Conservation (phyloP, 2,329 filamentous ascomycete genomes). For the Bipolaris gigantea region DNA sequence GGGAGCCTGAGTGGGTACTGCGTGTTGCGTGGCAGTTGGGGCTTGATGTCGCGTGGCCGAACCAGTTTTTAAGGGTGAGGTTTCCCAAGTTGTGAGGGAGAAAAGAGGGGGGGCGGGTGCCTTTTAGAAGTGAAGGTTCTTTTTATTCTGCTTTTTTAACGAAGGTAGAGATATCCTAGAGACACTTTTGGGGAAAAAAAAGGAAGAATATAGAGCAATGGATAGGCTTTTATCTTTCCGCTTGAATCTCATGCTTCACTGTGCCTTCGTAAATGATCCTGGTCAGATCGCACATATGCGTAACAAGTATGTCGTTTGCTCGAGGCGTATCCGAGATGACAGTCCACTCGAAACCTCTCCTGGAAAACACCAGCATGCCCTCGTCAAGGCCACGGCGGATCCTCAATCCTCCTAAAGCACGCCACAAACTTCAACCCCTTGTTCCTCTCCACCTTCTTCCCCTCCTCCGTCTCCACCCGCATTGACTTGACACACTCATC, state of each 20-base stretch:
- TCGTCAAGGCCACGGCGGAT: conserved; percentile 82
- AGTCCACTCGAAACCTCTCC: too few relatives aligned
- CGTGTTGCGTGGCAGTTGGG: conserved; percentile 54
- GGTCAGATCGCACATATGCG: too few relatives aligned
- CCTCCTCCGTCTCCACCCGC: conserved; percentile 88
- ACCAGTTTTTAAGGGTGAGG: conserved; percentile 48
- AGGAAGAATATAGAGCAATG: too few relatives aligned
- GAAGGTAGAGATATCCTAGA: too few relatives aligned
- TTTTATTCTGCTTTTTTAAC: too few relatives aligned
- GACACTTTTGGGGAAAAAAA: too few relatives aligned
- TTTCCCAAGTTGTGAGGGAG: conserved; percentile 33
- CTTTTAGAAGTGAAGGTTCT: background rate
- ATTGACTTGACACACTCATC: conserved; percentile 75
- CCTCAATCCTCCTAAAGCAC: conserved; percentile 76
- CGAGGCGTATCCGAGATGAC: too few relatives aligned
- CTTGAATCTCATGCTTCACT: too few relatives aligned
- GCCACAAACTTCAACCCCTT: conserved; percentile 89
- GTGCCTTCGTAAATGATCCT: too few relatives aligned
- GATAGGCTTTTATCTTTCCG: too few relatives aligned
- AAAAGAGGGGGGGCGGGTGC: too few relatives aligned
- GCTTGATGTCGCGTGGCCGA: conserved; percentile 53
- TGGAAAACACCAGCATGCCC: background rate
- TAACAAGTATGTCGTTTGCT: background rate
- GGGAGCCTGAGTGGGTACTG: conserved; percentile 59
- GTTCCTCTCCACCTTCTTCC: conserved; percentile 93